Conservation (phyloP, 768 basidiomycete species). For the Tulasnella sp. region DNA sequence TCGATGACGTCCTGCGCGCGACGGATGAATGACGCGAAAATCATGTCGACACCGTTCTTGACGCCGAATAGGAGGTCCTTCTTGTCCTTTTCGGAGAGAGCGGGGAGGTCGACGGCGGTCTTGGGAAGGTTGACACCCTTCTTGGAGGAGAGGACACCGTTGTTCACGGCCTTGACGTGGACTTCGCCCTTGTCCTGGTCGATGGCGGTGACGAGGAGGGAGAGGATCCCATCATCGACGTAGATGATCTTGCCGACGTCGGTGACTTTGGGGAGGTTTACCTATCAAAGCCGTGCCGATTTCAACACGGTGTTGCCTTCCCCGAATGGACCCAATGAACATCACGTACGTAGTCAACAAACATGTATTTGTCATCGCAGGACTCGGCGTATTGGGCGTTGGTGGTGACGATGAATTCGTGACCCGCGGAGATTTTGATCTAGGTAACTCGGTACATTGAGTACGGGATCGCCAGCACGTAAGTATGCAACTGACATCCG, state of each 20-base stretch:
- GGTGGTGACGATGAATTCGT: slow-evolving; percentile 85
- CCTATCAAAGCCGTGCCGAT: slow-evolving; percentile 31
- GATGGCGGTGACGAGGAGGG: slow-evolving; percentile 82
- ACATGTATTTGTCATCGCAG: slow-evolving; percentile 78
- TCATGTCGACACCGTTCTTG: slow-evolving; percentile 96
- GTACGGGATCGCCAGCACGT: slow-evolving; percentile 9
- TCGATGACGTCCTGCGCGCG: slow-evolving; percentile 87
- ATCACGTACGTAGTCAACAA: slow-evolving; percentile 79
- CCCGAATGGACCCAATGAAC: not conserved
- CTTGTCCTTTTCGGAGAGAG: slow-evolving; percentile 97
- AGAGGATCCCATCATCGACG: slow-evolving; percentile 95
- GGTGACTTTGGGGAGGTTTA: slow-evolving; percentile 90
- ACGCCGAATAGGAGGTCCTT: slow-evolving; percentile 89
- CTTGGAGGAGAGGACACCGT: slow-evolving; percentile 83
- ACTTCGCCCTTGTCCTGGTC: slow-evolving; percentile 55
- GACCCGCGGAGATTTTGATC: slow-evolving; percentile 82
- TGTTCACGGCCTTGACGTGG: slow-evolving; percentile 80
- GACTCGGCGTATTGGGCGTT: slow-evolving; percentile 67
- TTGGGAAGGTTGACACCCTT: slow-evolving; percentile 99
- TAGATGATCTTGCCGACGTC: slow-evolving; percentile 96
- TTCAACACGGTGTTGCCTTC: not conserved
- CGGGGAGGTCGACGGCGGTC: slow-evolving; percentile 93
- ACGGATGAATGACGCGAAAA: slow-evolving; percentile 98
- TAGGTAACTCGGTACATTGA: slow-evolving; percentile 25
- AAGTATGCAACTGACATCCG: slow-evolving; percentile 58